A percentile compares a stretch with the other conserved stretches of the same genome.
These are phyloP conservation scores for Circinella minor DNA, from an alignment of 371 early-diverging fungal genomes.

Conservation along the genomic window DNA sequence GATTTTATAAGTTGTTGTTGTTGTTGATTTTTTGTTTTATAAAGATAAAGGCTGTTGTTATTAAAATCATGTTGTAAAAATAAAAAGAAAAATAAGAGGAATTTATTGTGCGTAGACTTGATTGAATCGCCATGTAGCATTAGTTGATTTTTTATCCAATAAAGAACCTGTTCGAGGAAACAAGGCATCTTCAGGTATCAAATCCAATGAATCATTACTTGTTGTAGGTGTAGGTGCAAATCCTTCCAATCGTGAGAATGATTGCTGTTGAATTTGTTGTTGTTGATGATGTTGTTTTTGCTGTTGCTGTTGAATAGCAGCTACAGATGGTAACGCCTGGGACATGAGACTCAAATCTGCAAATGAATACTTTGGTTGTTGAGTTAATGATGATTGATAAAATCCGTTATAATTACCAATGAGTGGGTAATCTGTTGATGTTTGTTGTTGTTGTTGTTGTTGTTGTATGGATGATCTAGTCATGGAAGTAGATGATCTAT, in stretches of 20 bases:
- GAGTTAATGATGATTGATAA: not conserved
- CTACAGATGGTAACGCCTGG: not conserved
- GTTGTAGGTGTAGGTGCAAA: not conserved
- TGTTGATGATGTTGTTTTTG: conserved; percentile 7
- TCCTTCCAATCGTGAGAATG: not conserved
- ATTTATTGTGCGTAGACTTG: conserved; percentile 15
- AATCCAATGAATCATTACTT: not conserved
- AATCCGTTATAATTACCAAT: not conserved
- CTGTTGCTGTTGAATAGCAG: not conserved
- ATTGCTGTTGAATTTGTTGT: not conserved
- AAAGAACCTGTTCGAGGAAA: not conserved
- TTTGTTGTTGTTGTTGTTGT: not conserved
- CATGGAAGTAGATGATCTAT: not conserved
- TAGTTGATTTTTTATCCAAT: conserved; percentile 2
- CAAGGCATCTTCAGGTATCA: not conserved
- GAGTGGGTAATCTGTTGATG: not conserved
- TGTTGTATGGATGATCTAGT: not conserved
- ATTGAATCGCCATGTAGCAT: conserved; percentile 6
- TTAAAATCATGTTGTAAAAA: too few relatives aligned
- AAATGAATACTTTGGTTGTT: conserved; percentile 1
- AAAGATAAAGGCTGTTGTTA: not conserved
- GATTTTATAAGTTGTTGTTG: not conserved
- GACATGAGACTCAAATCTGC: conserved; percentile 3
- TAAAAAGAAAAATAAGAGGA: too few relatives aligned
- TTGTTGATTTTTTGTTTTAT: not conserved